Conservation (phyloP, 306 rosid genomes). For the Acacia crassicarpa region DNA sequence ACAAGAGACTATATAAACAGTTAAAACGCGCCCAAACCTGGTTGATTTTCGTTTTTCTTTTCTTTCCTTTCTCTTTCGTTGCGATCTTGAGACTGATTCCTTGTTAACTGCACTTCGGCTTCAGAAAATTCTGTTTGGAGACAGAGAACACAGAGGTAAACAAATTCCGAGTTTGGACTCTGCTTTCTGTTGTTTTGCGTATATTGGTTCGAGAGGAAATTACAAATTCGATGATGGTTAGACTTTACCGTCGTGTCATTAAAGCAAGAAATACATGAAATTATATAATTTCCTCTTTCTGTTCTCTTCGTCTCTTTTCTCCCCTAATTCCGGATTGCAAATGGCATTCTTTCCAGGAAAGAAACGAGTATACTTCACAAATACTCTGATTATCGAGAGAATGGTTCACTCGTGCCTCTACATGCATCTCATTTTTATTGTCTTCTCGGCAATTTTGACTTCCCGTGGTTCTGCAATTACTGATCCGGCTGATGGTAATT, state of each 20-base stretch:
- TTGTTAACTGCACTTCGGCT: not conserved
- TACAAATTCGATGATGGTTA: not conserved
- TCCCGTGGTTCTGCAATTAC: constrained; percentile 52
- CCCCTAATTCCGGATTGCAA: not conserved
- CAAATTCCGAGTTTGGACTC: not conserved
- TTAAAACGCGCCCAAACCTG: not conserved
- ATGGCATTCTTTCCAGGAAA: constrained; percentile 10
- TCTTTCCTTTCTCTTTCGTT: not conserved
- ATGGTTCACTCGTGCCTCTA: constrained; percentile 38
- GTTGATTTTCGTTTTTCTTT: not conserved
- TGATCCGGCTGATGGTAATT: constrained; percentile 57
- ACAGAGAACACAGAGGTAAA: constrained; percentile 29
- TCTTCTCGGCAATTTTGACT: constrained; percentile 50
- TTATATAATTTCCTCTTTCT: not conserved
- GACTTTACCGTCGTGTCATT: not conserved
- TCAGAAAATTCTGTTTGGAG: constrained; percentile 28
- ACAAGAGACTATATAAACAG: not conserved
- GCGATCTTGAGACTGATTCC: constrained; percentile 29
- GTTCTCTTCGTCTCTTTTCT: not conserved
- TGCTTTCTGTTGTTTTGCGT: not conserved
- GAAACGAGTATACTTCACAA: constrained; percentile 3
- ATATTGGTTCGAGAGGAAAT: not conserved
- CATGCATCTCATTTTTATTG: constrained; percentile 29
- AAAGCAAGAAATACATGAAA: not conserved
- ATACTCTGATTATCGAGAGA: constrained; percentile 28